These are phyloP conservation scores for Rhododendron henanense DNA, from an alignment of 148 eudicot genomes.

Conservation along the genomic window DNA sequence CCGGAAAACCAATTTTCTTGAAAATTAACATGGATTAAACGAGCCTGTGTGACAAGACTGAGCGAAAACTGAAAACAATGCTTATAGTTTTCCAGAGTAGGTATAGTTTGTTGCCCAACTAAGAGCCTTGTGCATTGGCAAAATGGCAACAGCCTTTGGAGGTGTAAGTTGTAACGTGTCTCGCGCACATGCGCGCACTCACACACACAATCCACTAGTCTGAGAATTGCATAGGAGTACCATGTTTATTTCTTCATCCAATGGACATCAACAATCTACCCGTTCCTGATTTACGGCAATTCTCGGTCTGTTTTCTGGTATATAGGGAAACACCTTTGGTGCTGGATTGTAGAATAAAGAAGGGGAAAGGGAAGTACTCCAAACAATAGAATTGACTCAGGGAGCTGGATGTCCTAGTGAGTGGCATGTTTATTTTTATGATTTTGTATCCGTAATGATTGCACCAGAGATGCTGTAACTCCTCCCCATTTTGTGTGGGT, in stretches of 20 bases:
- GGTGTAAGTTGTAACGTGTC: too few relatives aligned
- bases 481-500: neutral
- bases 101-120: neutral
- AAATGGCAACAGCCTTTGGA: neutral
- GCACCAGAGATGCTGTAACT: neutral
- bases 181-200: neutral
- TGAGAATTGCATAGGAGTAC: neutral
- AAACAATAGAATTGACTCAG: neutral
- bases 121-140: neutral
- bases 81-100: neutral
- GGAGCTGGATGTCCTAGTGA: slow-evolving; percentile 4
- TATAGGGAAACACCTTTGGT: slow-evolving; percentile 11
- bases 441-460: neutral
- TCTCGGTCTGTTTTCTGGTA: neutral
- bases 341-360: slow-evolving; percentile 6
- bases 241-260: neutral
- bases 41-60: neutral
- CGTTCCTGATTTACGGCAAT: neutral
- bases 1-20: neutral
- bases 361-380: neutral
- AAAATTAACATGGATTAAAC: neutral
- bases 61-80: neutral
- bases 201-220: neutral
- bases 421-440: slow-evolving; percentile 6
- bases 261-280: neutral